phyloP scores from a whole-genome alignment of 2,329 filamentous ascomycete genomes.

The Scopulariopsis brevicaulis region DNA sequence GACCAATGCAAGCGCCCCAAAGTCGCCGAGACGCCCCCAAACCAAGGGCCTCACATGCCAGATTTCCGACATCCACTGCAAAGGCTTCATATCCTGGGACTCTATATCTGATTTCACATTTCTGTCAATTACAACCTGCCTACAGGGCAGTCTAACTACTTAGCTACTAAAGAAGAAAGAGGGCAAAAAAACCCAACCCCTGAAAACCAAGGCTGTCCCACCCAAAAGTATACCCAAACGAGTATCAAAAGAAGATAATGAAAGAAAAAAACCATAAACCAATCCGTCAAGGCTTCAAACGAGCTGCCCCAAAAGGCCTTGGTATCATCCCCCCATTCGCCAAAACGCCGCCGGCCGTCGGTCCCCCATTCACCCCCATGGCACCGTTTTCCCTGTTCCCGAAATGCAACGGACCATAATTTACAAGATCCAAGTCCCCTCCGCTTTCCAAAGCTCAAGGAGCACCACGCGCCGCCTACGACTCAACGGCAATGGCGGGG shows the following conservation, averaged over 20 bases:
- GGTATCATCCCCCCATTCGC: not conserved
- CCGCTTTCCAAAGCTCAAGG: not conserved
- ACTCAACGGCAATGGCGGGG: conserved; percentile 7
- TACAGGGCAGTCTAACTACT: not conserved
- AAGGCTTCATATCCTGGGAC: no score
- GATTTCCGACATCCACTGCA: not conserved
- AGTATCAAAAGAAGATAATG: not conserved
- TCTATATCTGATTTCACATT: not conserved
- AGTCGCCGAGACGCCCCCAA: not conserved
- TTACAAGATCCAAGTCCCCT: not conserved
- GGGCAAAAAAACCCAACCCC: not conserved
- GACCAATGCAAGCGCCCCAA: not conserved
- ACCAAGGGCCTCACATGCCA: not conserved
- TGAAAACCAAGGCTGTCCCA: not conserved
- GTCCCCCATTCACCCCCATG: not conserved
- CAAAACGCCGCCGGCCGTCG: not conserved
- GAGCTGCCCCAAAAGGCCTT: conserved; percentile 1
- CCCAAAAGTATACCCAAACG: not conserved
- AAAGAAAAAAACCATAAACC: not conserved
- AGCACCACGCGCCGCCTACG: conserved; percentile 2
- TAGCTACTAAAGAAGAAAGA: not conserved
- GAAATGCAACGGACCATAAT: not conserved
- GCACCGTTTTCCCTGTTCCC: not conserved
- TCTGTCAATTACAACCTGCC: not conserved
- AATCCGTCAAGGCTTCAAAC: not conserved